These are phyloP conservation scores for Trichophyton benhamiae DNA, from an alignment of 2,329 filamentous ascomycete species.

Conservation along the genomic window DNA sequence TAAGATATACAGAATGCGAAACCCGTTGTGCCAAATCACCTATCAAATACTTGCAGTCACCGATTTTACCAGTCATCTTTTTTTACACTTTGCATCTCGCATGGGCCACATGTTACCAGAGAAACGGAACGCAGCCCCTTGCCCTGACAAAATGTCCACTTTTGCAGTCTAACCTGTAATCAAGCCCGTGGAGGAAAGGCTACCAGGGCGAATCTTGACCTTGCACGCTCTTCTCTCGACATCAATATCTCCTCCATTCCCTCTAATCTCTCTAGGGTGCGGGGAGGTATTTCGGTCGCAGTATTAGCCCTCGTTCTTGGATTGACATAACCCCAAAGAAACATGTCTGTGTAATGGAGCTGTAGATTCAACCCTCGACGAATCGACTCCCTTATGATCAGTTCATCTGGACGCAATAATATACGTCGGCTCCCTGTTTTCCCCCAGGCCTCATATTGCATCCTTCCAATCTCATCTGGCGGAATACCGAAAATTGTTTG, in stretches of 20 bases:
- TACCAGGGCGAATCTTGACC: background rate
- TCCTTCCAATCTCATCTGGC: constrained; percentile 39
- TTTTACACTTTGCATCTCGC: no score
- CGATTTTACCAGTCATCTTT: no score
- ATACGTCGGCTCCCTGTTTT: constrained; percentile 26
- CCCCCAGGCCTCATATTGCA: constrained; percentile 28
- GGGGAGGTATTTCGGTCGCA: constrained; percentile 43
- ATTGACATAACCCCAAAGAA: constrained; percentile 52
- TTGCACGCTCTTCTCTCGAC: constrained; percentile 4
- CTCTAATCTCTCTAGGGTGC: constrained; percentile 34
- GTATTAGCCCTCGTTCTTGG: constrained; percentile 40
- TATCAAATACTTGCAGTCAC: no score
- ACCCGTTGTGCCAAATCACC: no score
- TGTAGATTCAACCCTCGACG: constrained; percentile 44
- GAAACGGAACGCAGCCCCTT: background rate
- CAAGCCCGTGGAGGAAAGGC: background rate
- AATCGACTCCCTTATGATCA: constrained; percentile 46
- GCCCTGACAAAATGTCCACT: background rate
- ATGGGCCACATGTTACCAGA: background rate
- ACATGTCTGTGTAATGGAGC: constrained; percentile 43
- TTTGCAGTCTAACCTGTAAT: background rate
- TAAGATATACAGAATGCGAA: no score
- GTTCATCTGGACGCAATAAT: constrained; percentile 46
- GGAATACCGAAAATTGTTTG: constrained; percentile 41
- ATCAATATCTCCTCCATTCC: constrained; percentile 10